Percentiles rank a stretch among this genome's conserved stretches.
These are phyloP conservation scores for Magnaporthiopsis incrustans DNA, from an alignment of 2,329 filamentous ascomycete genomes.

Conservation along the genomic window DNA sequence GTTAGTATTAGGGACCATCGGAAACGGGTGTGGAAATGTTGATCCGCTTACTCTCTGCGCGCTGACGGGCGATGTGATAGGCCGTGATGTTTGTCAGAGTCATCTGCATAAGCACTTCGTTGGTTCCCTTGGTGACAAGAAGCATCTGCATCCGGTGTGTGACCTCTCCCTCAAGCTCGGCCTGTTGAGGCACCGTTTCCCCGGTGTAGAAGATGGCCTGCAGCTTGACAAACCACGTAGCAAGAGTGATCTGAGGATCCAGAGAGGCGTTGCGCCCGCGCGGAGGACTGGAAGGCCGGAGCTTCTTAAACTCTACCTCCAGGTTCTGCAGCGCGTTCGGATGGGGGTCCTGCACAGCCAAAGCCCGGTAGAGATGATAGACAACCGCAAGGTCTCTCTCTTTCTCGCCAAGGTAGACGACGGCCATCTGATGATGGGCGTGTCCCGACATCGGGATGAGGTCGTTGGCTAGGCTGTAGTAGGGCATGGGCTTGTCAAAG, in stretches of 20 bases:
- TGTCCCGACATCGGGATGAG: conserved; percentile 72
- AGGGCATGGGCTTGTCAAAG: conserved; percentile 73
- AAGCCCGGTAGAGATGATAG: conserved; percentile 82
- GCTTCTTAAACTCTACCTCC: conserved; percentile 62
- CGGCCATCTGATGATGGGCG: conserved; percentile 84
- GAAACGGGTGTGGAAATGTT: neutral
- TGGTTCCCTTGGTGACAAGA: conserved; percentile 59
- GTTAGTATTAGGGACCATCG: neutral
- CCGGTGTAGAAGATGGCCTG: conserved; percentile 81
- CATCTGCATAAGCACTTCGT: conserved; percentile 66
- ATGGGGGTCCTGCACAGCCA: conserved; percentile 67
- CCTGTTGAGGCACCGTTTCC: conserved; percentile 62
- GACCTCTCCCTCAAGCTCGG: conserved; percentile 80
- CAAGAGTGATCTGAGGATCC: conserved; percentile 54
- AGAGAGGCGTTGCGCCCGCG: conserved; percentile 28
- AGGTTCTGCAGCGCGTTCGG: conserved; percentile 69
- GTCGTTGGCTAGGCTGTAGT: conserved; percentile 74
- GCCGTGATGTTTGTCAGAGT: conserved; percentile 80
- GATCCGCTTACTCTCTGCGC: conserved; percentile 1
- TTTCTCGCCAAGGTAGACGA: conserved; percentile 69
- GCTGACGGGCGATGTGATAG: conserved; percentile 59
- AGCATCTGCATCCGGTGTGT: conserved; percentile 68
- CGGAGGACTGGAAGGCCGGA: conserved; percentile 26
- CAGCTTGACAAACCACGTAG: conserved; percentile 76
- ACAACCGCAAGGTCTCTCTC: conserved; percentile 71